Conservation (phyloP, 2,329 filamentous ascomycete species). For the Alternaria metachromatica region DNA sequence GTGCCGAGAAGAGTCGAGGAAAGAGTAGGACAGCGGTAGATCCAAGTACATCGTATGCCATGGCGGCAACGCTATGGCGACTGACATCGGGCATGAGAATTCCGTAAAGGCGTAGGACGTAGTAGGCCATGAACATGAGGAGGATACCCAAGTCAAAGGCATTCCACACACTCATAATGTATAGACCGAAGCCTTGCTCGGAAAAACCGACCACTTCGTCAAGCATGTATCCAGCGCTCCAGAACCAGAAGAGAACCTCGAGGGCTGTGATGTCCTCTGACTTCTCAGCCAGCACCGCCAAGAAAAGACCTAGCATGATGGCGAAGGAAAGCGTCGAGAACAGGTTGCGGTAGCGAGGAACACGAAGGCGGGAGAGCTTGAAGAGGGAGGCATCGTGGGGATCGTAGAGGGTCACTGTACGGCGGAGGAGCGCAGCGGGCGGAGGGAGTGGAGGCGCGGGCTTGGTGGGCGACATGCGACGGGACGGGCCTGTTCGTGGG, state of each 20-base stretch:
- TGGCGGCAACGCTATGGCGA: slow-evolving; percentile 74
- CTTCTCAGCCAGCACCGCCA: slow-evolving; percentile 78
- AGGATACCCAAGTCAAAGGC: slow-evolving; percentile 92
- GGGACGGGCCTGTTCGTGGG: slow-evolving; percentile 40
- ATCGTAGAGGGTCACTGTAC: slow-evolving; percentile 87
- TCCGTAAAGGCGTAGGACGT: slow-evolving; percentile 86
- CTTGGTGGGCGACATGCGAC: slow-evolving; percentile 33
- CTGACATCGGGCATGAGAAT: slow-evolving; percentile 78
- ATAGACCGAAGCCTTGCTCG: slow-evolving; percentile 93
- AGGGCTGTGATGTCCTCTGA: slow-evolving; percentile 82
- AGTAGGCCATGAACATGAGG: slow-evolving; percentile 84
- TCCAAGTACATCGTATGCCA: slow-evolving; percentile 93
- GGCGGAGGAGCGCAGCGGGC: slow-evolving; percentile 58
- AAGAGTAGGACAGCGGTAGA: slow-evolving; percentile 89
- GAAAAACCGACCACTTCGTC: slow-evolving; percentile 96
- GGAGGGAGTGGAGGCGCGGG: slow-evolving; percentile 30
- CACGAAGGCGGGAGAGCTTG: slow-evolving; percentile 87
- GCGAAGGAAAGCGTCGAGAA: slow-evolving; percentile 88
- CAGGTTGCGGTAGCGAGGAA: slow-evolving; percentile 89
- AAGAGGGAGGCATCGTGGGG: slow-evolving; percentile 88
- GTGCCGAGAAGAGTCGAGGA: slow-evolving; percentile 87
- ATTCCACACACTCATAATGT: slow-evolving; percentile 98
- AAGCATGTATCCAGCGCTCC: slow-evolving; percentile 96
- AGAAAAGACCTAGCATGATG: slow-evolving; percentile 81
- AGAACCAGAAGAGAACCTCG: slow-evolving; percentile 95